Evolutionary conservation across 176 grass and related monocot species (phyloP).

Genomic region (Tillandsia leiboldiana): DNA sequence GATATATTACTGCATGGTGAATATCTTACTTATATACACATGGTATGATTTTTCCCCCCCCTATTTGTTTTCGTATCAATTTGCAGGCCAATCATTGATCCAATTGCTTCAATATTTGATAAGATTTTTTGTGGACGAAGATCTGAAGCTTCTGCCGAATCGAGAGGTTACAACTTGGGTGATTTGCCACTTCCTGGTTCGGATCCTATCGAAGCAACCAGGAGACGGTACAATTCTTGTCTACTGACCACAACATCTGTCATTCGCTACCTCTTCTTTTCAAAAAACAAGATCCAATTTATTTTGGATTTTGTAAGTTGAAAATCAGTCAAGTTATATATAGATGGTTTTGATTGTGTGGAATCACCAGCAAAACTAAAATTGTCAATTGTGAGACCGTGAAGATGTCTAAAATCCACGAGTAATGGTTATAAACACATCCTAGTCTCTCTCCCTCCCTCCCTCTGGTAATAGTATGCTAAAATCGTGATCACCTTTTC

Average conservation of each 20-base stretch:
- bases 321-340: too few relatives aligned
- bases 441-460: too few relatives aligned
- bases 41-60: neutral
- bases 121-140: conserved; percentile 85
- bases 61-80: conserved; percentile 4
- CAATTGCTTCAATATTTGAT: conserved; percentile 76
- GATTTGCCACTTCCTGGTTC: conserved; percentile 65
- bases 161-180: conserved; percentile 51
- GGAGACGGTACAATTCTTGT: conserved; percentile 59
- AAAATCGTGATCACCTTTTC: neutral
- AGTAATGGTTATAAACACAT: too few relatives aligned
- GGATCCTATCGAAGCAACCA: conserved; percentile 78
- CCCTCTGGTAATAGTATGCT: neutral
- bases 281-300: neutral
- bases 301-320: neutral
- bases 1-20: neutral
- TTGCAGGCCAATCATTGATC: conserved; percentile 73
- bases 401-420: too few relatives aligned
- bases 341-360: too few relatives aligned
- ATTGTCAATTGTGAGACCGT: too few relatives aligned
- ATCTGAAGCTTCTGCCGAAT: conserved; percentile 40
- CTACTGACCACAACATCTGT: neutral
- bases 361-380: too few relatives aligned
- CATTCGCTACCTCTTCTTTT: neutral
- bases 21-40: neutral